Evolutionary conservation across 23 red algal genomes (phyloP).

Genomic region (Agarophyton chilense): DNA sequence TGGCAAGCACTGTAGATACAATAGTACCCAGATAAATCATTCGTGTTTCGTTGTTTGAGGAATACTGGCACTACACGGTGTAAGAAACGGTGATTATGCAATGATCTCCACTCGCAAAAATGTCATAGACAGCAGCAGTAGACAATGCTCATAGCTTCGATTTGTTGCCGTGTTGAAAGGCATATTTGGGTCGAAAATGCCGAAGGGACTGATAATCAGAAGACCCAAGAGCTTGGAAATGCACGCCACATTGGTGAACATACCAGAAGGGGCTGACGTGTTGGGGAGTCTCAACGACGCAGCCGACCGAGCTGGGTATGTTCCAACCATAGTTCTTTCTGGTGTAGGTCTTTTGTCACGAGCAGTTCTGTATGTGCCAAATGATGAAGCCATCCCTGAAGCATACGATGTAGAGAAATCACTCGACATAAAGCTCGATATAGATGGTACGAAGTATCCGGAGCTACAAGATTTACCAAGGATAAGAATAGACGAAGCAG

Average conservation of each 20-base stretch:
- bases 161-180: no score
- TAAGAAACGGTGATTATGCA: no score
- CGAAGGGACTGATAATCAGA: conserved; percentile 24
- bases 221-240: conserved; percentile 6
- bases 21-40: no score
- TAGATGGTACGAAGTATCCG: conserved; percentile 25
- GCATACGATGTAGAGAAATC: conserved; percentile 4
- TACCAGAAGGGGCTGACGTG: conserved; percentile 30
- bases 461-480: conserved; percentile 20
- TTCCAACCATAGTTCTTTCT: conserved; percentile 26
- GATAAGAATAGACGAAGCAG: conserved; percentile 1
- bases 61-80: no score
- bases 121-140: no score
- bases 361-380: conserved; percentile 40
- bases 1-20: no score
- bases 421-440: neutral
- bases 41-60: no score
- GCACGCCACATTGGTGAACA: conserved; percentile 28
- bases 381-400: conserved; percentile 40
- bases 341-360: conserved; percentile 28
- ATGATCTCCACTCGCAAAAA: no score
- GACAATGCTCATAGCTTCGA: no score
- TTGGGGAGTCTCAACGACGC: neutral
- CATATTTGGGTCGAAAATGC: no score
- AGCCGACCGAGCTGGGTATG: conserved; percentile 14